A percentile compares a stretch with the other conserved stretches of the same genome.
Evolutionary conservation across 495 filamentous ascomycete genomes (phyloP).

Genomic region (Parathielavia hyrcaniae): DNA sequence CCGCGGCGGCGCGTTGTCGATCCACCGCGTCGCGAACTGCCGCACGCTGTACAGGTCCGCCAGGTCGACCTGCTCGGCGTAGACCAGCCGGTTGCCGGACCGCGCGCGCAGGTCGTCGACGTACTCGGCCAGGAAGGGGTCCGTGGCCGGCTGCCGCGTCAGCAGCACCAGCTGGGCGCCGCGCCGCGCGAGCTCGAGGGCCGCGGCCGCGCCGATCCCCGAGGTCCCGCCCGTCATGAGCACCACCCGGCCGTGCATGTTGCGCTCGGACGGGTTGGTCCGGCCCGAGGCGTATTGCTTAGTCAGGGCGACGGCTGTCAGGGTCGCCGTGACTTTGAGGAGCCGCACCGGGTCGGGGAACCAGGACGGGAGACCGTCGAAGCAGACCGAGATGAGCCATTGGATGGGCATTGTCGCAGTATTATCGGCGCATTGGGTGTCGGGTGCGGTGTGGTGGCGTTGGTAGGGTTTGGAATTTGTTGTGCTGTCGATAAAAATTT

Average conservation of each 20-base stretch:
- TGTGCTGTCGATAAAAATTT: slow-evolving; percentile 1
- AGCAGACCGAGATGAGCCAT: slow-evolving; percentile 54
- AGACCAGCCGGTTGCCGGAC: slow-evolving; percentile 84
- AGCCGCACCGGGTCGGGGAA: slow-evolving; percentile 59
- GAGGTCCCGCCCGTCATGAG: slow-evolving; percentile 95
- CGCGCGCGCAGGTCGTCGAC: slow-evolving; percentile 77
- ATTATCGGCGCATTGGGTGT: background rate
- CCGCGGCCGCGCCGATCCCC: slow-evolving; percentile 76
- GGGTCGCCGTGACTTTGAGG: slow-evolving; percentile 53
- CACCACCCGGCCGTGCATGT: slow-evolving; percentile 87
- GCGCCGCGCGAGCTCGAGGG: slow-evolving; percentile 65
- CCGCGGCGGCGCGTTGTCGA: slow-evolving; percentile 87
- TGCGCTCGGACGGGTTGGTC: slow-evolving; percentile 65
- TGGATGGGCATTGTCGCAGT: slow-evolving; percentile 66
- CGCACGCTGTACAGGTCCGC: slow-evolving; percentile 79
- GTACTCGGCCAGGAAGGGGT: slow-evolving; percentile 85
- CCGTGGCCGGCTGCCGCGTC: slow-evolving; percentile 68
- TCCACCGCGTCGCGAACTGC: slow-evolving; percentile 95
- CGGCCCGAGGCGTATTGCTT: slow-evolving; percentile 78
- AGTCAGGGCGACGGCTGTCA: slow-evolving; percentile 55
- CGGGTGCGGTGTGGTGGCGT: slow-evolving; percentile 5
- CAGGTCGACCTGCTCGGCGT: slow-evolving; percentile 90
- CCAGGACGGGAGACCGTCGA: slow-evolving; percentile 56
- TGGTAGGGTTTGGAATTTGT: background rate
- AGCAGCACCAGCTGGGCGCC: slow-evolving; percentile 91